Evolutionary conservation across 305 asterid genomes (phyloP).

Genomic region (Plantago rigida): DNA sequence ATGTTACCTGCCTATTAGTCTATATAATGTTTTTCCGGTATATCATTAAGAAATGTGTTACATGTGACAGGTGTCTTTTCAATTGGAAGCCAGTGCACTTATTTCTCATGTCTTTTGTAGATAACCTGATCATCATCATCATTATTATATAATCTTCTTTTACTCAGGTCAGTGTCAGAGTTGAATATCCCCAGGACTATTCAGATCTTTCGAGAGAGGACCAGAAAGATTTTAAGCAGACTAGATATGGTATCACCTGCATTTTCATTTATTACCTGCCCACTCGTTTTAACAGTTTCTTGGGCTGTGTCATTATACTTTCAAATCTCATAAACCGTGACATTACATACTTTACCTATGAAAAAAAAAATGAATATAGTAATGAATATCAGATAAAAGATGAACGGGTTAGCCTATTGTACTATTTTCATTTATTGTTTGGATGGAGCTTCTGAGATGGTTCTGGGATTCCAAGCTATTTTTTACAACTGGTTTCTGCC

Average conservation of each 20-base stretch:
- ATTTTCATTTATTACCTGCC: constrained; percentile 20
- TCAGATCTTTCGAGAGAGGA: constrained; percentile 81
- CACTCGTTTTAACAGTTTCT: constrained; percentile 15
- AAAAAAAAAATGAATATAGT: neutral
- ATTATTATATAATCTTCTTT: neutral
- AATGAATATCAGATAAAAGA: neutral
- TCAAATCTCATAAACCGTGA: constrained; percentile 12
- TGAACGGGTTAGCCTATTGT: constrained; percentile 12
- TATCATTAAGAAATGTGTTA: constrained; percentile 13
- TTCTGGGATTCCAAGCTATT: constrained; percentile 4
- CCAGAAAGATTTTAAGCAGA: constrained; percentile 91
- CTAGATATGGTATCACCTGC: constrained; percentile 68
- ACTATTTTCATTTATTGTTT: constrained; percentile 13
- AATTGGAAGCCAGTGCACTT: constrained; percentile 8
- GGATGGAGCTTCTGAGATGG: constrained; percentile 10
- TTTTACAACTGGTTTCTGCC: neutral
- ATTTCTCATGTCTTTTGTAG: constrained; percentile 15
- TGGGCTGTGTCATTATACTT: constrained; percentile 7
- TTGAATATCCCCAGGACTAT: constrained; percentile 83
- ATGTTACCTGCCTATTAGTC: constrained; percentile 1
- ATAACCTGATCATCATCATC: constrained; percentile 10
- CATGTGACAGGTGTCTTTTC: constrained; percentile 13
- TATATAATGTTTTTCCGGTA: constrained; percentile 17
- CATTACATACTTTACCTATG: constrained; percentile 10
- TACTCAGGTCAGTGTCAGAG: constrained; percentile 72